Percentiles rank a stretch among this genome's conserved stretches.
These are phyloP conservation scores for Curvularia verruculosa DNA, from an alignment of 2,329 filamentous ascomycete species.

Conservation along the genomic window DNA sequence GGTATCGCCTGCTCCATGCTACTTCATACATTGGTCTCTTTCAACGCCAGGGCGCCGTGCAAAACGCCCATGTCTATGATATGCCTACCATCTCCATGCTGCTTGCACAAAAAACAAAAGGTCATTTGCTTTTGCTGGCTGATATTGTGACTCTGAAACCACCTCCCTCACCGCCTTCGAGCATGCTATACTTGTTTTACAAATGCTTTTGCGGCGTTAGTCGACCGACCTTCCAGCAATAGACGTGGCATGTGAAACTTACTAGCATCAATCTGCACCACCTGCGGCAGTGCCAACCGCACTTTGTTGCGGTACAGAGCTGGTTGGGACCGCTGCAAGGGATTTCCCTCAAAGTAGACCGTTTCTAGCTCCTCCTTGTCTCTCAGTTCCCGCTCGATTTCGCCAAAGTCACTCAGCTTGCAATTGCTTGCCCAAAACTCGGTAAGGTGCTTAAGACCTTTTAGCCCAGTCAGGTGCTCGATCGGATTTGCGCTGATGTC, in stretches of 20 bases:
- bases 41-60: constrained; percentile 12
- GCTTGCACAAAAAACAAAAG: not conserved
- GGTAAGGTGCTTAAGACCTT: constrained; percentile 72
- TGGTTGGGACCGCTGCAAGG: constrained; percentile 78
- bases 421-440: constrained; percentile 97
- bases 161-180: not conserved
- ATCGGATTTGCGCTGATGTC: constrained; percentile 92
- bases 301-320: constrained; percentile 95
- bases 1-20: constrained; percentile 8
- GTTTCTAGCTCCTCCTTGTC: constrained; percentile 83
- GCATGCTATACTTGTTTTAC: constrained; percentile 19
- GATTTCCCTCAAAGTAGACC: constrained; percentile 96
- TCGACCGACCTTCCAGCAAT: not conserved
- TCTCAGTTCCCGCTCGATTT: constrained; percentile 77
- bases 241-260: constrained; percentile 55
- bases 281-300: constrained; percentile 80
- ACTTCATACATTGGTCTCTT: not conserved
- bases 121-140: not conserved
- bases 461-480: constrained; percentile 73
- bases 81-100: not conserved
- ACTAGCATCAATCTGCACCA: constrained; percentile 97
- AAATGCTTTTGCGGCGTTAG: constrained; percentile 12
- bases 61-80: constrained; percentile 7
- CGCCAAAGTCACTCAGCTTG: constrained; percentile 75
- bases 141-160: not conserved